Base-by-base conservation (phyloP, 768 basidiomycete genomes). In the Xanthoconium purpureum region DNA sequence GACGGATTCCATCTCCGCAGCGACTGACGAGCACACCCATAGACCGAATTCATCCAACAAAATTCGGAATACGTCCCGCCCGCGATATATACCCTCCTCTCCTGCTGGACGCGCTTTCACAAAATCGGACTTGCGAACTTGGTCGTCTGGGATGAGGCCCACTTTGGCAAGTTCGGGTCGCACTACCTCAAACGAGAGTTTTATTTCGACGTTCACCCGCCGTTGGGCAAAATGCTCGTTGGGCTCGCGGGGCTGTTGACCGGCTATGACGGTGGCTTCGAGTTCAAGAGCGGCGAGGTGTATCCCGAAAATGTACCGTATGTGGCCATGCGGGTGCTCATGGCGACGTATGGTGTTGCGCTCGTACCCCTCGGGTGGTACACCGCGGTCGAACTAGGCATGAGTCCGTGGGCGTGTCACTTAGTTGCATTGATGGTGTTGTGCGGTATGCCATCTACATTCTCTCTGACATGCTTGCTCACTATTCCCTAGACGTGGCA, bases 61-160 rank as follows among this genome's bases (percentile, higher is more conserved):
- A 91, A 94, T 73, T 73, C 83, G 50, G 89, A 92, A 62, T 84
- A 88, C 69, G 70, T 94, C 59, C 80, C 87, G 0, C 88, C 94
- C 8, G 80, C 86, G 52, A 75, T 93, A 38, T 99, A 98, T 77
- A 97, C 95, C 40, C 82, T 96, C 33, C 84, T 98, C 44, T 87
- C 94, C 12, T 94, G 96, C 77, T 93, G 91, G 84, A 97, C 96
- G 6, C 88, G 95, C 30, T 96, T 89, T 73, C 89, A 95, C 78
- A 83, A 87, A 64, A 99, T 99, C 46, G 96, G 97, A 13, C 83
- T 85, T 54, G 81, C 91, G 35, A 82, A 88, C 66, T 69, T 82
- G 60, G 96, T 99, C 73, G 85, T 98, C 56, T 98, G 96, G 97
- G 97, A 99, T 72, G 97, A 99, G 78, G 96, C 97, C 38, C 97